Evolutionary conservation across 2,329 filamentous ascomycete species (phyloP).

Genomic region (Penicillium paneum): DNA sequence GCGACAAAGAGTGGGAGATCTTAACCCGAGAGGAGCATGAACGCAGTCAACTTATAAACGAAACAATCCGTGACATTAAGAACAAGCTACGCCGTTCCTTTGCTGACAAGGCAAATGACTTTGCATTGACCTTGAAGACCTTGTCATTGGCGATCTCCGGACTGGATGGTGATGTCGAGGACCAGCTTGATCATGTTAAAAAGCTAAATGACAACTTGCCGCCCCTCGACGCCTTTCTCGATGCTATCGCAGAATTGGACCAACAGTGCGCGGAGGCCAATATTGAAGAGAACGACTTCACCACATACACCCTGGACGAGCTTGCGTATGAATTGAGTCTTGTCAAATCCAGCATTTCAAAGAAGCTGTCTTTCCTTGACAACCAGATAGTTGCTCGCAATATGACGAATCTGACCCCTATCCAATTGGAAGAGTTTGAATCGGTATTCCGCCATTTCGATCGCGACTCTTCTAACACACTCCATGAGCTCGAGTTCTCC

Average conservation of each 20-base stretch:
- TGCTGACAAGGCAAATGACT: constrained; percentile 97
- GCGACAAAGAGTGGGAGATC: constrained; percentile 77
- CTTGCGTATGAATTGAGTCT: constrained; percentile 88
- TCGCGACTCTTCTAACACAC: constrained; percentile 81
- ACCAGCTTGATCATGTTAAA: constrained; percentile 84
- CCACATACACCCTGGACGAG: constrained; percentile 98
- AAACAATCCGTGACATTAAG: constrained; percentile 98
- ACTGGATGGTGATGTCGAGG: constrained; percentile 94
- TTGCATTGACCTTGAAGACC: constrained; percentile 90
- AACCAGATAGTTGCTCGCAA: constrained; percentile 97
- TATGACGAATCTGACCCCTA: constrained; percentile 98
- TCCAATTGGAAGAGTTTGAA: constrained; percentile 97
- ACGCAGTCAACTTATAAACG: constrained; percentile 91
- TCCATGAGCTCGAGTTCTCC: constrained; percentile 93
- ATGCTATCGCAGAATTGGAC: constrained; percentile 81
- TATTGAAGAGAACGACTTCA: constrained; percentile 99
- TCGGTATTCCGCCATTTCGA: constrained; percentile 98
- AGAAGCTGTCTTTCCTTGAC: constrained; percentile 94
- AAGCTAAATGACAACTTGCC: constrained; percentile 80
- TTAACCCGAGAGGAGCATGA: constrained; percentile 81
- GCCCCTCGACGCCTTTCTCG: constrained; percentile 86
- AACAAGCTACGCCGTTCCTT: constrained; percentile 89
- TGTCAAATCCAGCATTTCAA: constrained; percentile 86
- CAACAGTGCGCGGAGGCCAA: constrained; percentile 92
- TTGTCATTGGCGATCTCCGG: constrained; percentile 92